A percentile compares a stretch with the other conserved stretches of the same genome.
Conservation (phyloP, 164 flowering plant species). For the Chloranthus sessilifolius region DNA sequence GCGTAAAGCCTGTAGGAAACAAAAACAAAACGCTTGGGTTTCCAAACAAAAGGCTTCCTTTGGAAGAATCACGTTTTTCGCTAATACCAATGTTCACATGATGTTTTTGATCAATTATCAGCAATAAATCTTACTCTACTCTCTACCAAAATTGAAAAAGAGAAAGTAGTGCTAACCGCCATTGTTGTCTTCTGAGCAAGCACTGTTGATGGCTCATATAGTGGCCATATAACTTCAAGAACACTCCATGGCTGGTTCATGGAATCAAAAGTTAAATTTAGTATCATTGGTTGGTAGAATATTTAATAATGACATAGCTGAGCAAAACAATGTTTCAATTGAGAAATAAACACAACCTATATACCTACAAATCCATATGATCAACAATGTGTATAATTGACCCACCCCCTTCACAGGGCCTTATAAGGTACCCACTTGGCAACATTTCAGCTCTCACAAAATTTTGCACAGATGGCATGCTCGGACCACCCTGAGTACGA, state of each 20-base stretch:
- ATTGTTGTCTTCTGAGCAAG: conserved; percentile 91
- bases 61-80: too few species aligned
- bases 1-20: conserved; percentile 66
- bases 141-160: too few species aligned
- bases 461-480: conserved; percentile 79
- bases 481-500: conserved; percentile 82
- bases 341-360: background rate
- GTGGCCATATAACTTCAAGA: conserved; percentile 92
- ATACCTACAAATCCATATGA: conserved; percentile 94
- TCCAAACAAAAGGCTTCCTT: too few species aligned
- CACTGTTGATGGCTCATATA: conserved; percentile 84
- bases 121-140: too few species aligned
- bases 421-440: conserved; percentile 91
- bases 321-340: background rate
- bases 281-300: too few species aligned
- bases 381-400: conserved; percentile 94
- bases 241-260: conserved; percentile 78
- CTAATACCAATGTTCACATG: too few species aligned
- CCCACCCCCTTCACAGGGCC: conserved; percentile 99
- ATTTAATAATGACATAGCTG: background rate
- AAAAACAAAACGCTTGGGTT: too few species aligned
- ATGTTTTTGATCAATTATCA: too few species aligned
- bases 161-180: conserved; percentile 50
- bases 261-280: background rate
- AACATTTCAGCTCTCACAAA: conserved; percentile 96